Conservation (phyloP, 805 yeast species). For the Candida golubevii region DNA sequence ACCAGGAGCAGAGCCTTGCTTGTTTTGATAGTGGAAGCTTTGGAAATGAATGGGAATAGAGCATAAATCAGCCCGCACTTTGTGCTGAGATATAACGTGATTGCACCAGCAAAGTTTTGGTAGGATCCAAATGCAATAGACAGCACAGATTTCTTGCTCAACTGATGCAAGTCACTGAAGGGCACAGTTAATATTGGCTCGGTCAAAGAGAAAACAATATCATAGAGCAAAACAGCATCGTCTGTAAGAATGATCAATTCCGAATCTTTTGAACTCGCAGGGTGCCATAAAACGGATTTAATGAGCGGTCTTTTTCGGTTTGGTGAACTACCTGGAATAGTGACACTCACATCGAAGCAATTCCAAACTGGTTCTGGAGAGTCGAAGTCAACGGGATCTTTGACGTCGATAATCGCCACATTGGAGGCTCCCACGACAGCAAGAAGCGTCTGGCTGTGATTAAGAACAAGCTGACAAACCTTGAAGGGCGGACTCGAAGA, state of each 20-base stretch:
- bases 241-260: slow-evolving; percentile 14
- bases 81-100: slow-evolving; percentile 14
- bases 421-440: slow-evolving; percentile 12
- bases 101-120: slow-evolving; percentile 10
- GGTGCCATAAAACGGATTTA: slow-evolving; percentile 14
- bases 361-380: slow-evolving; percentile 4
- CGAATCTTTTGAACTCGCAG: slow-evolving; percentile 12
- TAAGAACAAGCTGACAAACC: slow-evolving; percentile 8
- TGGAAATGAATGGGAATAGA: slow-evolving; percentile 12
- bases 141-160: slow-evolving; percentile 3
- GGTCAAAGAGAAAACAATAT: slow-evolving; percentile 10
- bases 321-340: not conserved
- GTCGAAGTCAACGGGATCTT: slow-evolving; percentile 2
- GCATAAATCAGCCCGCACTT: slow-evolving; percentile 9
- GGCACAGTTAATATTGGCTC: slow-evolving; percentile 9
- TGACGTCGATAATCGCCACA: slow-evolving; percentile 9
- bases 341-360: slow-evolving; percentile 2
- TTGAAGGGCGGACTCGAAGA: slow-evolving; percentile 2
- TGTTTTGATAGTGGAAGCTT: slow-evolving; percentile 6
- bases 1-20: slow-evolving; percentile 7
- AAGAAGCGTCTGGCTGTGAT: slow-evolving; percentile 9
- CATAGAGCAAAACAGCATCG: slow-evolving; percentile 10
- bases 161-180: slow-evolving; percentile 3
- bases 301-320: not conserved
- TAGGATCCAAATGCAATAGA: slow-evolving; percentile 17